phyloP scores from a whole-genome alignment of 495 filamentous ascomycete species.

The Xylaria longipes region DNA sequence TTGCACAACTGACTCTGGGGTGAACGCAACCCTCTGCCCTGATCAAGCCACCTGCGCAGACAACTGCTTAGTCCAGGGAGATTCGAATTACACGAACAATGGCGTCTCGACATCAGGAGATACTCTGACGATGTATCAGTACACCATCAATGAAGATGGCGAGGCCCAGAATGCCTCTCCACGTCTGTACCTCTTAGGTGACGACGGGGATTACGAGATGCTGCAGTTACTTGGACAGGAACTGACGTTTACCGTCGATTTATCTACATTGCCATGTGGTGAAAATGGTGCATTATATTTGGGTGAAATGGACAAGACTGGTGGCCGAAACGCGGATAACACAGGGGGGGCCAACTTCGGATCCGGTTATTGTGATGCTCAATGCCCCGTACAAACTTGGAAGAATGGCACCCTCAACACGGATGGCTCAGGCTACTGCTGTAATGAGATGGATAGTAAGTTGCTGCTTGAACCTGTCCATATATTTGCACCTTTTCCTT shows the following conservation, averaged over 20 bases:
- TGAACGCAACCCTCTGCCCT: conserved; percentile 61
- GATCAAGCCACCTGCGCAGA: conserved; percentile 59
- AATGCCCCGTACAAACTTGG: conserved; percentile 71
- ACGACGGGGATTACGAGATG: conserved; percentile 60
- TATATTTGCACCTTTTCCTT: conserved; percentile 29
- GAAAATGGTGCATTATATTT: conserved; percentile 78
- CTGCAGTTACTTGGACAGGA: conserved; percentile 66
- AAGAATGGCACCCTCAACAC: conserved; percentile 69
- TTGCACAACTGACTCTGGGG: conserved; percentile 53
- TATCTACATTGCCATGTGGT: conserved; percentile 69
- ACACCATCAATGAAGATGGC: conserved; percentile 50
- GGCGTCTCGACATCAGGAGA: conserved; percentile 63
- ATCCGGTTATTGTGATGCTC: conserved; percentile 80
- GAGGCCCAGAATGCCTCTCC: conserved; percentile 59
- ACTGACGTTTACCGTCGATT: conserved; percentile 73
- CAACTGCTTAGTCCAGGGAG: conserved; percentile 65
- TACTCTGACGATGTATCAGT: conserved; percentile 60
- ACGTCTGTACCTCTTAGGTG: conserved; percentile 65
- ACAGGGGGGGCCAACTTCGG: conserved; percentile 73
- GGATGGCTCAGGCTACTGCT: conserved; percentile 68
- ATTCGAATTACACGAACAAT: conserved; percentile 64
- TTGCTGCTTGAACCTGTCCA: conserved; percentile 12
- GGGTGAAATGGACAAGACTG: conserved; percentile 67
- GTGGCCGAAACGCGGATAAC: conserved; percentile 64
- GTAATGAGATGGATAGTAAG: conserved; percentile 68